These are phyloP conservation scores for Aureobasidium sp. DNA, from an alignment of 2,329 filamentous ascomycete genomes.

Conservation along the genomic window DNA sequence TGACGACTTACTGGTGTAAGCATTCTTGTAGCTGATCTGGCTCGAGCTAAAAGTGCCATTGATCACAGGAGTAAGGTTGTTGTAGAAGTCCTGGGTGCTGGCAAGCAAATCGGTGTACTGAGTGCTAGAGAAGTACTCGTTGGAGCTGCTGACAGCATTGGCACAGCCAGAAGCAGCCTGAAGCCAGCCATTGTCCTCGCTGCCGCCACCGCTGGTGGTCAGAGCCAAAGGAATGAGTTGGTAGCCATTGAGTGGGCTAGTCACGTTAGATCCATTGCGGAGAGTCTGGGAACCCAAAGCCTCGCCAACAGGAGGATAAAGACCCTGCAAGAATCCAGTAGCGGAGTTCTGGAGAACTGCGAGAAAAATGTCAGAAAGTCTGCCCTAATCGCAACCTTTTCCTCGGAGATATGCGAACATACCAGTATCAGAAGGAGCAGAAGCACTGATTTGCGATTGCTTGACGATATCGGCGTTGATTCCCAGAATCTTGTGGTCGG, in stretches of 20 bases:
- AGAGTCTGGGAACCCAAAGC: constrained; percentile 50
- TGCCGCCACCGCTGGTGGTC: constrained; percentile 46
- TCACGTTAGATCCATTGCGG: constrained; percentile 60
- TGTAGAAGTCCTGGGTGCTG: constrained; percentile 49
- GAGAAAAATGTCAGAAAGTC: not conserved
- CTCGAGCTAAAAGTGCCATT: constrained; percentile 43
- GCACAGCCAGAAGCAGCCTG: constrained; percentile 51
- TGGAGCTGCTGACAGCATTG: constrained; percentile 50
- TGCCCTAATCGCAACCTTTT: not conserved
- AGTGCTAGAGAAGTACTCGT: constrained; percentile 48
- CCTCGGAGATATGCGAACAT: not conserved
- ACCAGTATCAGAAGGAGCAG: constrained; percentile 57
- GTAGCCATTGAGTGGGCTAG: constrained; percentile 68
- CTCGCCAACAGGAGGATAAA: constrained; percentile 70
- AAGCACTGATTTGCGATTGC: constrained; percentile 62
- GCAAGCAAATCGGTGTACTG: constrained; percentile 43
- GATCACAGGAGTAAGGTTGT: constrained; percentile 44
- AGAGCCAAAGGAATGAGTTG: constrained; percentile 72
- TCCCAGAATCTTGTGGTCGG: constrained; percentile 54
- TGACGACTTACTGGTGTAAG: constrained; percentile 53
- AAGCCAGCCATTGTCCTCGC: constrained; percentile 44
- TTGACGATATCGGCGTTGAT: constrained; percentile 61
- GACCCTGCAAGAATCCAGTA: constrained; percentile 70
- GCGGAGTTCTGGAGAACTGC: constrained; percentile 72
- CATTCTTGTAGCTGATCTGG: constrained; percentile 52